Conservation (phyloP, 148 eudicot species). For the Selenicereus undatus region DNA sequence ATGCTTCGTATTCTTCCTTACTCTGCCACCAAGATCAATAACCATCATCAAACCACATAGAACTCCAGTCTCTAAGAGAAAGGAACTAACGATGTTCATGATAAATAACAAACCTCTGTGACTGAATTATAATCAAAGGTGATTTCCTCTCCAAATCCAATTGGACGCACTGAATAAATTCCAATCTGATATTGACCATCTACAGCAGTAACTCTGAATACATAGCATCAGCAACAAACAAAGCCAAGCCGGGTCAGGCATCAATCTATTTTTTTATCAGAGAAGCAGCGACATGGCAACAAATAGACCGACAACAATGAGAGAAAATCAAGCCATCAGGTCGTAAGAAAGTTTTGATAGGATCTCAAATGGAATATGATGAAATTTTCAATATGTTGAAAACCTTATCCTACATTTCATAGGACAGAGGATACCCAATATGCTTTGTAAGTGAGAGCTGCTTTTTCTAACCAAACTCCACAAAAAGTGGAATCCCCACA, state of each 20-base stretch:
- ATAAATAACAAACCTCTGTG: conserved; percentile 61
- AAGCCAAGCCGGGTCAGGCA: conserved; percentile 13
- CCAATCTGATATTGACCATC: conserved; percentile 97
- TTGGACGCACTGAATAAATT: conserved; percentile 81
- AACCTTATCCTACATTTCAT: too few species aligned
- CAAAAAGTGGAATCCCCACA: too few species aligned
- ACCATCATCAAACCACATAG: background rate
- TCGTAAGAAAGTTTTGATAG: background rate
- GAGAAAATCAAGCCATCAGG: conserved; percentile 2
- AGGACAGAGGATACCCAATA: too few species aligned
- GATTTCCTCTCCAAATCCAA: conserved; percentile 83
- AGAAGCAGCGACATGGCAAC: background rate
- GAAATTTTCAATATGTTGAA: too few species aligned
- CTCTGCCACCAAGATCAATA: conserved; percentile 49
- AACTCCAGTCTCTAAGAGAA: background rate
- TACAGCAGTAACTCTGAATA: conserved; percentile 90
- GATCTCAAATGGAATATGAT: background rate
- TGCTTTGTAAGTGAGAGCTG: too few species aligned
- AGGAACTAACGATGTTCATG: background rate
- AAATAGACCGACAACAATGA: background rate
- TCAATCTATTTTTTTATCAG: background rate
- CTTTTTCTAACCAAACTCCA: too few species aligned
- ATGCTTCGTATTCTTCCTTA: conserved; percentile 95
- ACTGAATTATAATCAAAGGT: conserved; percentile 97
- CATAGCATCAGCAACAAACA: conserved; percentile 14